These are phyloP conservation scores for Dactylellina leptospora DNA, from an alignment of 2,329 filamentous ascomycete genomes.

Conservation along the genomic window DNA sequence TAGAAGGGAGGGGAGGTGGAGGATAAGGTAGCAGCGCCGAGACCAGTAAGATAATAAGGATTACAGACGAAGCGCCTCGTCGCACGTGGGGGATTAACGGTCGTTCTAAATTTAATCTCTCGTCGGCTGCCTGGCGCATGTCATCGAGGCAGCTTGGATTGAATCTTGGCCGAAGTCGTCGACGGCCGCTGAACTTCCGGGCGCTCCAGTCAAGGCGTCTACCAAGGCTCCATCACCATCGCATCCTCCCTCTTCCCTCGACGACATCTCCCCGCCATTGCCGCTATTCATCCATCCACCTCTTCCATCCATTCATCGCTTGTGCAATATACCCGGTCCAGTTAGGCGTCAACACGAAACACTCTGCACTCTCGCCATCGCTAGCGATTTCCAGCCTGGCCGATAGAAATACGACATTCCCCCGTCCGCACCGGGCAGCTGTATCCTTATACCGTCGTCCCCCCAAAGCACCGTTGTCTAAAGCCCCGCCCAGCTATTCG, in stretches of 20 bases:
- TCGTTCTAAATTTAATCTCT: not conserved
- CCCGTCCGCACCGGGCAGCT: slow-evolving; percentile 22
- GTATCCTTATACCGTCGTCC: not conserved
- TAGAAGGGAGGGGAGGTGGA: not conserved
- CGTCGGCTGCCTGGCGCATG: not conserved
- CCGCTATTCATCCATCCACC: not conserved
- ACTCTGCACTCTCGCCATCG: slow-evolving; percentile 27
- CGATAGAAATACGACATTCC: slow-evolving; percentile 9
- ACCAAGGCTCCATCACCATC: slow-evolving; percentile 7
- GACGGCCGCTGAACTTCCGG: not conserved
- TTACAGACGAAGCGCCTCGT: no score
- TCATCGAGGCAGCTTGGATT: no score
- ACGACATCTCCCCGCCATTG: not conserved
- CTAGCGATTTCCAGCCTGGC: slow-evolving; percentile 34
- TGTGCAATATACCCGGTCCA: slow-evolving; percentile 34
- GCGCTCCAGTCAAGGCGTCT: slow-evolving; percentile 8
- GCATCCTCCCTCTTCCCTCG: not conserved
- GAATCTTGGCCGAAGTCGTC: no score
- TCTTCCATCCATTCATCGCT: not conserved
- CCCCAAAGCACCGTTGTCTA: no score
- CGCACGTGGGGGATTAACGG: not conserved
- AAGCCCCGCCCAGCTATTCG: no score
- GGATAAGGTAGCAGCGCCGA: slow-evolving; percentile 6
- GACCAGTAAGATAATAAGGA: not conserved
- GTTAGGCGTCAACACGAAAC: slow-evolving; percentile 48